Evolutionary conservation across 257 asterid species (phyloP), one percentile per base, ranked within the genome.

Genomic region (Ophiorrhiza pumila): DNA sequence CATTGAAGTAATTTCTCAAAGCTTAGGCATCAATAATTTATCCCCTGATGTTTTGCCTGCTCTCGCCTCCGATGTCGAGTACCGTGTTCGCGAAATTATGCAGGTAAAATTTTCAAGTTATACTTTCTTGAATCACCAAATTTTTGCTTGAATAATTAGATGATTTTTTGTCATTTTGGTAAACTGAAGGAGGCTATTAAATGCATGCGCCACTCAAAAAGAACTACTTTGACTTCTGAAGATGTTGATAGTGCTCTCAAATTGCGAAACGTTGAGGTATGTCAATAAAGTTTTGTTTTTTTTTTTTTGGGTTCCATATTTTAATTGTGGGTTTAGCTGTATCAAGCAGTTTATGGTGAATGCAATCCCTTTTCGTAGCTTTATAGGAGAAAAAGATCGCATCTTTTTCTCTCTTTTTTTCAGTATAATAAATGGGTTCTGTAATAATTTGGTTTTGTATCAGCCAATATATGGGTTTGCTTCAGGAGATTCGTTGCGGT

Each of bases 381-480:
- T n/a, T 37, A 14, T 4, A 18, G 43, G 41, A 5, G 14, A 12
- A 47, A 25, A 56, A 49, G 57, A 5, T 58, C 56, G 23, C 41
- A 27, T 31, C 39, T 57, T 65, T 39, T 43, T 41, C n/a, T n/a
- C n/a, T 14, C n/a, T 47, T 59, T 46, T 39, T 39, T 67, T 43
- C n/a, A 41, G 22, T 25, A 27, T 41, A 4, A n/a, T 43, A 14
- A 58, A 18, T 58, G 37, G 68, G 49, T 59, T 64, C 46, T 74
- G 43, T 46, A 62, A 68, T 71, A 23, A 41, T 78, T 72, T 81
- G 73, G 72, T 56, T 76, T 2, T 71, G 52, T 67, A 53, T 17
- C 87, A 92, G 99, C 98, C 98, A 0, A 73, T 95, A 46, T 90
- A 95, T 81, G 99, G 99, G 68, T 95, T 90, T 85, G 97, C 92